Conservation (phyloP, 106 monocot genomes). For the Dendrobium nobile region DNA sequence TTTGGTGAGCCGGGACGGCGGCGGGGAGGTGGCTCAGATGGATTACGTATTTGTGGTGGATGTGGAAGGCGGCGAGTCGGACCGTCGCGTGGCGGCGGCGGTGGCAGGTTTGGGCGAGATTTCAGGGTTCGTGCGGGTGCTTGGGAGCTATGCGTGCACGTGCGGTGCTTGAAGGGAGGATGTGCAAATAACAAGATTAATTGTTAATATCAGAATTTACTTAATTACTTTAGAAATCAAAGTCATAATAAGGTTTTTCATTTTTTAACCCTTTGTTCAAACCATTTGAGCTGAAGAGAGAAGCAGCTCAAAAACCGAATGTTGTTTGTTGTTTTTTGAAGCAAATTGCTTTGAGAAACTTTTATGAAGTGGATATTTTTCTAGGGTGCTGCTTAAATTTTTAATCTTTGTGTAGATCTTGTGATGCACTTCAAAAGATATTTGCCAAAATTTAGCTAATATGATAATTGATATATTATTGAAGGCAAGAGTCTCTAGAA, state of each 20-base stretch:
- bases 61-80: slow-evolving; percentile 35
- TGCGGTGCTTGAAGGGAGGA: background rate
- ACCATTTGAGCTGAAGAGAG: background rate
- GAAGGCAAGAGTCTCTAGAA: too few relatives aligned
- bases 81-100: slow-evolving; percentile 18
- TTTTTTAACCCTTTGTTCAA: background rate
- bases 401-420: too few relatives aligned
- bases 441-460: too few relatives aligned
- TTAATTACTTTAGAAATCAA: background rate
- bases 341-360: background rate
- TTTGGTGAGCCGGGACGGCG: slow-evolving; percentile 11
- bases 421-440: too few relatives aligned
- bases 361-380: too few relatives aligned
- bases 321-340: background rate
- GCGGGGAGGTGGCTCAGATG: background rate
- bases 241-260: background rate
- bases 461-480: too few relatives aligned
- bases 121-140: slow-evolving; percentile 40
- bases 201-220: background rate
- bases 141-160: slow-evolving; percentile 37
- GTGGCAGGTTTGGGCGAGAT: slow-evolving; percentile 24
- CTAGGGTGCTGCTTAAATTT: too few relatives aligned
- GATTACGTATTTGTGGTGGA: slow-evolving; percentile 62
- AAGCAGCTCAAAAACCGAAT: background rate
- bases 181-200: background rate